Evolutionary conservation across 2,329 filamentous ascomycete genomes (phyloP).

Genomic region (Parascedosporium putredinis): DNA sequence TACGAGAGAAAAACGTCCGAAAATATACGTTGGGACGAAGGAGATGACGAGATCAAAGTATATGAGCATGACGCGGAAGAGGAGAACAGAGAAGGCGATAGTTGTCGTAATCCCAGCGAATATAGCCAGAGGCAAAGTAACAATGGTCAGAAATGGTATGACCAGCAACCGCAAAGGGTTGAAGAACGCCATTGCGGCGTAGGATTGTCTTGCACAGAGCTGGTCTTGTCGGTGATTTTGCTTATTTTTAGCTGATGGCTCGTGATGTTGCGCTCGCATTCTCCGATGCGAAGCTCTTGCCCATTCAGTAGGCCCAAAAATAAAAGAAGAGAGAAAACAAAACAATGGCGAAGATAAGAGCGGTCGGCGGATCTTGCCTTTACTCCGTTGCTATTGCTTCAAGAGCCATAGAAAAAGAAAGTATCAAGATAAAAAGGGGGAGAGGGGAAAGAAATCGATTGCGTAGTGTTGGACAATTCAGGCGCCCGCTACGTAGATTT

Average conservation of each 20-base stretch:
- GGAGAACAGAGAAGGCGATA: slow-evolving; percentile 50
- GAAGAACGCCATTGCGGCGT: slow-evolving; percentile 36
- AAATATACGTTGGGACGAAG: slow-evolving; percentile 45
- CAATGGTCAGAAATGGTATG: slow-evolving; percentile 50
- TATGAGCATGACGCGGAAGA: slow-evolving; percentile 48
- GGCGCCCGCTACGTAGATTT: background rate
- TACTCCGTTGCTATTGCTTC: too few species aligned
- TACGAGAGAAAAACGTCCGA: slow-evolving; percentile 25
- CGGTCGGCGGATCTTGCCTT: too few species aligned
- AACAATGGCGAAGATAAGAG: too few species aligned
- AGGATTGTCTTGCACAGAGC: background rate
- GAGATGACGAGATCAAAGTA: slow-evolving; percentile 53
- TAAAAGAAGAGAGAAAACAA: too few species aligned
- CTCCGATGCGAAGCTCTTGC: too few species aligned
- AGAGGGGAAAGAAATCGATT: too few species aligned
- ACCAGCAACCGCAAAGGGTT: slow-evolving; percentile 45
- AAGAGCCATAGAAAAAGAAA: too few species aligned
- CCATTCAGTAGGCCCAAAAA: too few species aligned
- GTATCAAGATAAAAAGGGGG: too few species aligned
- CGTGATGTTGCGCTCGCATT: background rate
- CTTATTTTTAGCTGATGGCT: background rate
- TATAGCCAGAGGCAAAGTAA: slow-evolving; percentile 53
- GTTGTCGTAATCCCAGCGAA: slow-evolving; percentile 54
- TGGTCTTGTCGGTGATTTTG: background rate
- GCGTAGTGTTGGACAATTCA: background rate